Conservation (phyloP, 208 protist species). For the Wallacemonas sp. region DNA sequence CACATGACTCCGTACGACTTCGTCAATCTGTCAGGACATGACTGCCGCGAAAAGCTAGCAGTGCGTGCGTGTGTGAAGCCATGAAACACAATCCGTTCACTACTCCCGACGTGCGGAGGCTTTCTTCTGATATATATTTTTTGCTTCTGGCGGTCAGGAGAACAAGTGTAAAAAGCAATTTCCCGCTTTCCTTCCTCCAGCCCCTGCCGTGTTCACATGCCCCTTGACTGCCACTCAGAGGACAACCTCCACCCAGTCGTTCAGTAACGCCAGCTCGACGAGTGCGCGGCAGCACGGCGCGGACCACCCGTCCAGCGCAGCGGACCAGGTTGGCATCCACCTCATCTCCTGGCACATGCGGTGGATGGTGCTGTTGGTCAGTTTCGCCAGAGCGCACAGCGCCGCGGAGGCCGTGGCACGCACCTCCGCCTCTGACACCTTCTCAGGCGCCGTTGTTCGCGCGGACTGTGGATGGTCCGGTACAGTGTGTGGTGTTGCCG, state of each 20-base stretch:
- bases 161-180: no score
- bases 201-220: no score
- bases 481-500: background rate
- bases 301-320: slow-evolving; percentile 45
- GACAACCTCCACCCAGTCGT: slow-evolving; percentile 67
- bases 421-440: slow-evolving; percentile 23
- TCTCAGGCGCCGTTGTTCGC: background rate
- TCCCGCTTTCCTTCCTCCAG: no score
- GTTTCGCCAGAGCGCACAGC: slow-evolving; percentile 66
- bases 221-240: background rate
- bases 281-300: slow-evolving; percentile 52
- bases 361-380: slow-evolving; percentile 41
- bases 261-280: slow-evolving; percentile 68
- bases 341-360: slow-evolving; percentile 68
- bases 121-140: no score
- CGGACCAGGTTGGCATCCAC: slow-evolving; percentile 38
- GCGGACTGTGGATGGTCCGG: background rate
- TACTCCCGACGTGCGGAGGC: no score
- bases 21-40: no score
- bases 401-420: slow-evolving; percentile 44
- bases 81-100: background rate
- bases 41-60: no score
- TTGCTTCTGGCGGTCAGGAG: no score
- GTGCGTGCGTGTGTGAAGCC: background rate
- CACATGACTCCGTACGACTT: no score